These are phyloP conservation scores for Barbatosphaeria neglecta DNA, from an alignment of 495 filamentous ascomycete genomes.

Conservation along the genomic window DNA sequence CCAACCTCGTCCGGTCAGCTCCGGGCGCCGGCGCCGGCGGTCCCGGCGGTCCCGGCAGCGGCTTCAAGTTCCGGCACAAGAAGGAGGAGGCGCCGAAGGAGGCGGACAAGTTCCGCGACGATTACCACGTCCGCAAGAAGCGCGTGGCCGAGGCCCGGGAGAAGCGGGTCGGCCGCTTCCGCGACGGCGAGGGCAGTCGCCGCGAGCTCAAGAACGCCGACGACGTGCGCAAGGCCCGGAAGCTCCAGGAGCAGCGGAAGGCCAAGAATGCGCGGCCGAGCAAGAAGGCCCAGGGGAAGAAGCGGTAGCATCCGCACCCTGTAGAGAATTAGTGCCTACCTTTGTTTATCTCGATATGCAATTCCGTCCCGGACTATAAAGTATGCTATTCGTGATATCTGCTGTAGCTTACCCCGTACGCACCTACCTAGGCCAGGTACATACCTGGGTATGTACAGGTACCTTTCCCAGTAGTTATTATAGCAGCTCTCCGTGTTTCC, in stretches of 20 bases:
- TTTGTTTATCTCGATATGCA: no score
- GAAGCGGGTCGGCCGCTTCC: slow-evolving; percentile 63
- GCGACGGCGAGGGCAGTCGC: slow-evolving; percentile 51
- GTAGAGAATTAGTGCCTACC: no score
- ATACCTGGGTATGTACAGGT: no score
- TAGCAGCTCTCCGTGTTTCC: no score
- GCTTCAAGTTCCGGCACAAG: slow-evolving; percentile 62
- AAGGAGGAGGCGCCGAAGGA: slow-evolving; percentile 78
- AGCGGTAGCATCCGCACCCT: no score
- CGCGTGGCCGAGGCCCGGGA: slow-evolving; percentile 76
- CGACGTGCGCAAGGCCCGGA: slow-evolving; percentile 73
- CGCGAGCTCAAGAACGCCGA: slow-evolving; percentile 70
- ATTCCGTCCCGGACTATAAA: no score
- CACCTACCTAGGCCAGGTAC: no score
- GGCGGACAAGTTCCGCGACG: slow-evolving; percentile 78
- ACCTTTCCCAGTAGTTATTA: no score
- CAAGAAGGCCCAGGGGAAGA: slow-evolving; percentile 43
- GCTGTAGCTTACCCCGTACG: no score
- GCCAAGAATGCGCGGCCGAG: slow-evolving; percentile 87
- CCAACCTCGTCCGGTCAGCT: slow-evolving; percentile 58
- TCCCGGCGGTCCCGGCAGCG: slow-evolving; percentile 18
- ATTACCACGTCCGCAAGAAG: slow-evolving; percentile 86
- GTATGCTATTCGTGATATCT: no score
- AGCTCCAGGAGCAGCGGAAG: slow-evolving; percentile 58
- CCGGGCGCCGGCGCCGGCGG: slow-evolving; percentile 37